Percentiles rank a stretch among this genome's conserved stretches.
Conservation (phyloP, 1,139 yeast species). For the Saccharomyces uvarum region DNA sequence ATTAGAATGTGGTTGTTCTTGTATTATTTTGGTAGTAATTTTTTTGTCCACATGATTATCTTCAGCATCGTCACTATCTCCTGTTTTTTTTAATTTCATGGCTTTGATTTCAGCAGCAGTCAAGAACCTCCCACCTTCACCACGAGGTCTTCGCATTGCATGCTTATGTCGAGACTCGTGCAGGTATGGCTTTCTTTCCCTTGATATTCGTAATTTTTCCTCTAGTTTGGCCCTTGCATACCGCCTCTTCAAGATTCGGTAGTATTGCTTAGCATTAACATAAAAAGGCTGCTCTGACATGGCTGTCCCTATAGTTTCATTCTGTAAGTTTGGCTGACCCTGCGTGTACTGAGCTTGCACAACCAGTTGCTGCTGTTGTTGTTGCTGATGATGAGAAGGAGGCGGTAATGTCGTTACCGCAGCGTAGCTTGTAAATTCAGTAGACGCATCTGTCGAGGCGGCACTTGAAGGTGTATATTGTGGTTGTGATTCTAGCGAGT, state of each 20-base stretch:
- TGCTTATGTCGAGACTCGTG: conserved; percentile 98
- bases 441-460: not conserved
- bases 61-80: conserved; percentile 8
- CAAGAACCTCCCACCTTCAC: conserved; percentile 94
- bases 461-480: not conserved
- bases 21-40: not conserved
- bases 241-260: conserved; percentile 85
- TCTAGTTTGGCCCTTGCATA: conserved; percentile 90
- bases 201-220: conserved; percentile 75
- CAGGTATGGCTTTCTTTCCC: conserved; percentile 87
- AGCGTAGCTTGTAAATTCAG: not conserved
- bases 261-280: conserved; percentile 96
- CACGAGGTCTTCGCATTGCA: conserved; percentile 98
- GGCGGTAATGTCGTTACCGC: not conserved
- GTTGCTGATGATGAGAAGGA: not conserved
- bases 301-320: not conserved
- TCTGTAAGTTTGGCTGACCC: not conserved
- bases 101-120: conserved; percentile 88
- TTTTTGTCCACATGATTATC: not conserved
- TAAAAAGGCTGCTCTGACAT: conserved; percentile 78
- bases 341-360: not conserved
- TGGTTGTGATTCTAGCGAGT: not conserved
- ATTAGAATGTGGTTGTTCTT: not conserved
- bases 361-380: not conserved
- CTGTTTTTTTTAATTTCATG: not conserved